A percentile compares a stretch with the other conserved stretches of the same genome.
Conservation (phyloP, 2,329 filamentous ascomycete genomes). For the Trichophyton mentagrophytes region DNA sequence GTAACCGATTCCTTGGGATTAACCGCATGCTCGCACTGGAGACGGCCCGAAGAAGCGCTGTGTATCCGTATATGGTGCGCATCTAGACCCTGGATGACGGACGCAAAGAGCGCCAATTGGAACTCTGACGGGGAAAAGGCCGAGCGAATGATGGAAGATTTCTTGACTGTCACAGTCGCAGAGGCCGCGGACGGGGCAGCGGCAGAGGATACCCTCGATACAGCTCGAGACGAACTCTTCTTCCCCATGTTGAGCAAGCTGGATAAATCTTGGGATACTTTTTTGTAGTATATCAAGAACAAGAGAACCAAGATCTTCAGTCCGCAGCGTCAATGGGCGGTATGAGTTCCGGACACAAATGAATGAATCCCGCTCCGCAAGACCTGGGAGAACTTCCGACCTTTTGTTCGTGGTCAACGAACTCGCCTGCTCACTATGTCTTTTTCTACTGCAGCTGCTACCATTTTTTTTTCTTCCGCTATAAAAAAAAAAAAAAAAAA, state of each 20-base stretch:
- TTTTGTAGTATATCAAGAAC: background rate
- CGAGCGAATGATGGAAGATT: constrained; percentile 38
- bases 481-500: constrained; percentile 9
- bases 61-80: constrained; percentile 41
- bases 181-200: constrained; percentile 27
- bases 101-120: constrained; percentile 41
- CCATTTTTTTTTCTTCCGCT: background rate
- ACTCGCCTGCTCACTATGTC: background rate
- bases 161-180: constrained; percentile 27
- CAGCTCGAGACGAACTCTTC: constrained; percentile 31
- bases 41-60: constrained; percentile 37
- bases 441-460: background rate
- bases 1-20: constrained; percentile 36
- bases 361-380: background rate
- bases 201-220: constrained; percentile 34
- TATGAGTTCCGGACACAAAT: background rate
- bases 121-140: constrained; percentile 40
- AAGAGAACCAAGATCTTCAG: background rate
- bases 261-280: background rate
- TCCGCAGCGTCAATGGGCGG: background rate
- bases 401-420: background rate
- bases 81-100: constrained; percentile 41
- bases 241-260: constrained; percentile 30
- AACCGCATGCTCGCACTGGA: constrained; percentile 39
- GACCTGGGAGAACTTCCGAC: background rate